phyloP scores from a whole-genome alignment of 495 filamentous ascomycete species.

The Aspergillus heteromorphus region DNA sequence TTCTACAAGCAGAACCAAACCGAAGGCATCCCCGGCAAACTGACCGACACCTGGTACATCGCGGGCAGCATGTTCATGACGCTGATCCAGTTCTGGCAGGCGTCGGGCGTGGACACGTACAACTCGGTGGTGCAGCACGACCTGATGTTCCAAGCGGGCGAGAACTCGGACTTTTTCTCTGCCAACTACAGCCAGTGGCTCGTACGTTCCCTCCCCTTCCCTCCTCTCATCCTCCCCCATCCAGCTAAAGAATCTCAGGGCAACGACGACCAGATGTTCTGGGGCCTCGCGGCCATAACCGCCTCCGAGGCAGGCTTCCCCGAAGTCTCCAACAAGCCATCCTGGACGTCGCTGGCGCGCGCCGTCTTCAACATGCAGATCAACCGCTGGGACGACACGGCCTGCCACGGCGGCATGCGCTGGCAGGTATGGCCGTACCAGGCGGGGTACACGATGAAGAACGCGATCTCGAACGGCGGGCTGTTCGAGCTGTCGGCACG shows the following conservation, averaged over 20 bases:
- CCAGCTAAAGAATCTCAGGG: constrained; percentile 19
- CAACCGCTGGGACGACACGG: constrained; percentile 37
- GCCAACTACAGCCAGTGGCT: constrained; percentile 26
- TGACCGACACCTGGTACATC: constrained; percentile 43
- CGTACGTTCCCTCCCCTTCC: constrained; percentile 7
- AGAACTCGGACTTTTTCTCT: constrained; percentile 39
- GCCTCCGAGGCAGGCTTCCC: constrained; percentile 44
- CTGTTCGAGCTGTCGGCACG: constrained; percentile 61
- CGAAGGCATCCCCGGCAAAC: constrained; percentile 31
- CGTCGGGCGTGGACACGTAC: constrained; percentile 42
- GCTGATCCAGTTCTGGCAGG: constrained; percentile 47
- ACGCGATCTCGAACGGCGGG: constrained; percentile 59
- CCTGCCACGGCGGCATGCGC: constrained; percentile 42
- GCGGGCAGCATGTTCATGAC: constrained; percentile 44
- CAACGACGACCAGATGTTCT: constrained; percentile 51
- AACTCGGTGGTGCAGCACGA: constrained; percentile 40
- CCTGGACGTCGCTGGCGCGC: constrained; percentile 66
- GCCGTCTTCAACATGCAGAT: constrained; percentile 65
- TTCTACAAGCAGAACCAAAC: constrained; percentile 43
- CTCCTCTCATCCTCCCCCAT: neutral
- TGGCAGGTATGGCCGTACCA: constrained; percentile 49
- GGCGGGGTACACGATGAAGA: constrained; percentile 55
- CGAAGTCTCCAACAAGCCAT: constrained; percentile 43
- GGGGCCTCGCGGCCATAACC: constrained; percentile 47
- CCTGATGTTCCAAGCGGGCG: constrained; percentile 38